Evolutionary conservation across 2,329 filamentous ascomycete genomes (phyloP), one percentile per base, ranked within the genome.

Genomic region (Colletotrichum simmondsii): DNA sequence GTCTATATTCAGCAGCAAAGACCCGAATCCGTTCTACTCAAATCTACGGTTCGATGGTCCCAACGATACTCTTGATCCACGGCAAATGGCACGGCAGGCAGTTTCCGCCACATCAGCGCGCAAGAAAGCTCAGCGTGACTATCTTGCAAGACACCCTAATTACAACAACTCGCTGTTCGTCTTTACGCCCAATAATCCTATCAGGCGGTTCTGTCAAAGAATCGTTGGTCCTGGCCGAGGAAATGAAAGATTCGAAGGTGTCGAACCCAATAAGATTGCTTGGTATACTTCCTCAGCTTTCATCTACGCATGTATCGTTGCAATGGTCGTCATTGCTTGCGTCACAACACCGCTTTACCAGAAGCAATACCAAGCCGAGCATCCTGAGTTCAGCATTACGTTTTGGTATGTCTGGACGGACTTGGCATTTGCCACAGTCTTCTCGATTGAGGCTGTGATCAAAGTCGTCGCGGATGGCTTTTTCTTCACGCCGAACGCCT

Each of bases 391-490:
- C 79, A 91, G 87, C 71, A 85, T 90, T 58, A 88, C 87, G 71
- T 97, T 96, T 79, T 99, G 97, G 97, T 98, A 98, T 80, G 93
- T 97, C 6, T 98, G 94, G 90, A 94, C 94, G 14, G 97, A 99
- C 81, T 87, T 97, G 82, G 92, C 94, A 7, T 99, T 99, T 80
- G 95, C 96, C 2, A 82, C 93, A 2, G 83, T 99, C 16, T 99
- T 99, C 83, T 93, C 93, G 0, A 80, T 94, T 7, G 97, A 99
- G 82, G 95, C 95, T 0, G 79, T 92, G 6, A 95, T 99, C 84
- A 99, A 99, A 81, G 92, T 97, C 68, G 91, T 99, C 77, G 97
- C 97, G 0, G 97, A 99, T 83, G 97, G 97, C 8, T 93, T 98
- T 77, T 93, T 98, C 81, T 98, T 94, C 91, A 98, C 97, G 0